A percentile compares a stretch with the other conserved stretches of the same genome.
Conservation (phyloP, 2,329 filamentous ascomycete genomes). For the Microdochium paspali region DNA sequence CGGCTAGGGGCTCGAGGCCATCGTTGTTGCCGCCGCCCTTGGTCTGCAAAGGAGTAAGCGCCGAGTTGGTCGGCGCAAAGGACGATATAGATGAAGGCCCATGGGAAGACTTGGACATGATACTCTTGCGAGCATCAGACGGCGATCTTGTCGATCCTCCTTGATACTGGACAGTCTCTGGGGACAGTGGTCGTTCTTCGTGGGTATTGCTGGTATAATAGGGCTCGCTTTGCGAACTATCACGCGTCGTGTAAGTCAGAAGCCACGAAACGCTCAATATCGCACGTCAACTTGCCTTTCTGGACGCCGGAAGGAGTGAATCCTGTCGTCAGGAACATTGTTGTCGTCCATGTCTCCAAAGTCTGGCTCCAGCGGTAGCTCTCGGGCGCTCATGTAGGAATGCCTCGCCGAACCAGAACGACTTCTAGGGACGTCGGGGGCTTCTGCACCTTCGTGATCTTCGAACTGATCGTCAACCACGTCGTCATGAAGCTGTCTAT, state of each 20-base stretch:
- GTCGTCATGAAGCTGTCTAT: neutral
- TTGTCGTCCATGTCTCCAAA: neutral
- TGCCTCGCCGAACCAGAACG: neutral
- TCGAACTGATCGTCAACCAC: neutral
- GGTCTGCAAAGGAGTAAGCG: conserved; percentile 14
- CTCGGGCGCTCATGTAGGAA: neutral
- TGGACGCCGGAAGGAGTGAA: neutral
- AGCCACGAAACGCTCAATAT: neutral
- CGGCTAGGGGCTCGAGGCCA: conserved; percentile 23
- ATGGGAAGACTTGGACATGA: conserved; percentile 14
- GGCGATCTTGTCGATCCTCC: conserved; percentile 8
- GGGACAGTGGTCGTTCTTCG: neutral
- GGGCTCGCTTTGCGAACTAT: neutral
- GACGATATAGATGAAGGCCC: conserved; percentile 18
- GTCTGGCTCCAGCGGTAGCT: neutral
- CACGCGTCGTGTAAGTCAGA: no score
- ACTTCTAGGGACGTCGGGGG: neutral
- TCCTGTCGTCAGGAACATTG: neutral
- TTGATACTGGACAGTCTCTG: neutral
- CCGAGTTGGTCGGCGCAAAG: conserved; percentile 5
- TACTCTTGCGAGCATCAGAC: conserved; percentile 15
- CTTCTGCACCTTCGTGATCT: neutral
- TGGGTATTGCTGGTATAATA: neutral
- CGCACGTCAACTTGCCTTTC: neutral
- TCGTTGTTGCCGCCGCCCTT: conserved; percentile 15